Percentiles rank a stretch among this genome's conserved stretches.
Evolutionary conservation across 2,329 filamentous ascomycete species (phyloP).

Genomic region (Aspergillus tamarii): DNA sequence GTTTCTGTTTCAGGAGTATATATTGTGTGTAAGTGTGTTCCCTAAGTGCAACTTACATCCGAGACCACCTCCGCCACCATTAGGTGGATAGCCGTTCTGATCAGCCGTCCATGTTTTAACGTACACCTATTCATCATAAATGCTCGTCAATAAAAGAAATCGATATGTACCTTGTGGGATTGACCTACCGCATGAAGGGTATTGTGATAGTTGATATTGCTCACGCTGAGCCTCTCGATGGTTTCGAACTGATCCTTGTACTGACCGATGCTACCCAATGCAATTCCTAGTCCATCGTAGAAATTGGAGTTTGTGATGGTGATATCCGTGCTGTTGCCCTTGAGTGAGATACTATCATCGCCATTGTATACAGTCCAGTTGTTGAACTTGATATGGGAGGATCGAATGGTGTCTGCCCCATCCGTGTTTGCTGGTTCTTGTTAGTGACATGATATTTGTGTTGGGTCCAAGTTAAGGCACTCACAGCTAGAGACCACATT

Average conservation of each 20-base stretch:
- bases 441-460: neutral
- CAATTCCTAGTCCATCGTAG: constrained; percentile 56
- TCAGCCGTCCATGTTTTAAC: constrained; percentile 64
- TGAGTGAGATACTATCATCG: constrained; percentile 58
- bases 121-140: constrained; percentile 38
- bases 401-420: constrained; percentile 58
- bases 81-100: constrained; percentile 56
- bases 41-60: constrained; percentile 49
- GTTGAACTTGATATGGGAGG: constrained; percentile 55
- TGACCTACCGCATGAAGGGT: constrained; percentile 47
- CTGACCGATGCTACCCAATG: constrained; percentile 62
- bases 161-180: neutral
- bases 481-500: constrained; percentile 21
- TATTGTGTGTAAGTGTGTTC: neutral
- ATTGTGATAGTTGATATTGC: constrained; percentile 52
- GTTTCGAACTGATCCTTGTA: constrained; percentile 53
- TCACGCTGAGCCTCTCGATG: constrained; percentile 54
- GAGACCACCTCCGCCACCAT: constrained; percentile 61
- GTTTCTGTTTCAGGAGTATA: neutral
- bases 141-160: neutral
- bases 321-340: constrained; percentile 61
- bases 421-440: constrained; percentile 46
- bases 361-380: constrained; percentile 57
- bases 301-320: constrained; percentile 54
- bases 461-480: neutral